A percentile compares a stretch with the other conserved stretches of the same genome.
Evolutionary conservation across 768 basidiomycete genomes (phyloP).

Genomic region (Basidioascus undulatus): DNA sequence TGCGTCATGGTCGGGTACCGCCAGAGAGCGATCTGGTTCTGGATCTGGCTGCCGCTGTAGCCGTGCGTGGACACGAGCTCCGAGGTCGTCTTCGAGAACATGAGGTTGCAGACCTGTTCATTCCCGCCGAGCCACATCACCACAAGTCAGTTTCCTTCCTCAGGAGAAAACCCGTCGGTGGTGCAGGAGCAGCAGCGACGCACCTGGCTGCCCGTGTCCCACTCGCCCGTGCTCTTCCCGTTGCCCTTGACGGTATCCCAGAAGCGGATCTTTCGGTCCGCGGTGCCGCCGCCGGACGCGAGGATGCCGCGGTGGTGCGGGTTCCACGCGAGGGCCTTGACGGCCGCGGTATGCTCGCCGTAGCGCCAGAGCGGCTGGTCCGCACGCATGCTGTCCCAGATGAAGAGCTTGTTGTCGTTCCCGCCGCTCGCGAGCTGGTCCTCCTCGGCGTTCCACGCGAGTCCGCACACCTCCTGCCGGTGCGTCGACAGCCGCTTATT

Average conservation of each 20-base stretch:
- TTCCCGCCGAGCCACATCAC: background rate
- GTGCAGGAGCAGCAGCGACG: slow-evolving; percentile 12
- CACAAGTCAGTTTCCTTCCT: background rate
- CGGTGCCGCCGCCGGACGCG: slow-evolving; percentile 92
- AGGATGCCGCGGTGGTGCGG: slow-evolving; percentile 75
- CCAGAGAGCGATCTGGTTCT: slow-evolving; percentile 71
- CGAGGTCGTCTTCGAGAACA: slow-evolving; percentile 71
- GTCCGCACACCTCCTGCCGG: slow-evolving; percentile 81
- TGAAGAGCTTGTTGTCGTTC: slow-evolving; percentile 96
- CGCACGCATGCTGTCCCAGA: slow-evolving; percentile 57
- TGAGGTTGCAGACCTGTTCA: slow-evolving; percentile 74
- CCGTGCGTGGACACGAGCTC: slow-evolving; percentile 96
- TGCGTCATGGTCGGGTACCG: slow-evolving; percentile 79
- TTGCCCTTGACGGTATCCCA: slow-evolving; percentile 82
- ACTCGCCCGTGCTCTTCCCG: slow-evolving; percentile 46
- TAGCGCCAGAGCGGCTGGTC: slow-evolving; percentile 64
- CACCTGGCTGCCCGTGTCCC: slow-evolving; percentile 92
- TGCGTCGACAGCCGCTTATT: slow-evolving; percentile 35
- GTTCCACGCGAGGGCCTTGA: slow-evolving; percentile 96
- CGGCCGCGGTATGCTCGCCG: slow-evolving; percentile 86
- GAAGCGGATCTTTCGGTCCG: slow-evolving; percentile 90
- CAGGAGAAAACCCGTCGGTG: too few species aligned
- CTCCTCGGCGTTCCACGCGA: slow-evolving; percentile 55
- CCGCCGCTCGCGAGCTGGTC: slow-evolving; percentile 68
- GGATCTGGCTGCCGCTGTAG: slow-evolving; percentile 74